Base-by-base conservation (phyloP, 495 filamentous ascomycete genomes). In the Aspergillus carlsbadensis region DNA sequence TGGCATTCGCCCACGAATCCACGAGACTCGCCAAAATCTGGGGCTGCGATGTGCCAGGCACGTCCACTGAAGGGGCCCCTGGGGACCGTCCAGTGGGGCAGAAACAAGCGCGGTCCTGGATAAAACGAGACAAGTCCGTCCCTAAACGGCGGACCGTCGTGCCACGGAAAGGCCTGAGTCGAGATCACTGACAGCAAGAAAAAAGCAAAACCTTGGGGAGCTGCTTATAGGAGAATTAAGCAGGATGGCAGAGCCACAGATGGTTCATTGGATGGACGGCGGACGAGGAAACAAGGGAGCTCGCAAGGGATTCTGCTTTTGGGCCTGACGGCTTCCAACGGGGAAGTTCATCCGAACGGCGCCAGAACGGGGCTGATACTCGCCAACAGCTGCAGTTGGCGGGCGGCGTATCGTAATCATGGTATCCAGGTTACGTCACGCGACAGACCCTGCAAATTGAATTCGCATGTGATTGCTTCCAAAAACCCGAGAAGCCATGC, bases 401-500 rank as follows among this genome's bases (percentile, higher is more conserved):
- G 21, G 56, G 13, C 5, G 35, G 24, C 13, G 17, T 21, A 0
- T 7, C 1, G 68, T 69, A 70, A 60, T 63, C 68, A 57, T 62
- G 47, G 73, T 76, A 72, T 49, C 48, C 21, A 41, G 42, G 50
- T 71, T 72, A 75, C 71, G 68, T 72, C 69, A 74, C 69, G 69
- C 69, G 69, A 74, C 66, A 45, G 33, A 42, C 40, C 52, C 42
- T 33, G 18, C 52, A 49, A 35, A 14, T 37, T 49, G 41, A 45
- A 52, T 69, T 76, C 72, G 66, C 73, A 77, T 77, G 73, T 77
- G 73, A 77, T 75, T 54, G 52, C 47, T 54, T 57, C 58, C 10
- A 62, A 60, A 63, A 41, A 45, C 52, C 59, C 37, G 52, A 37
- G 7, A 44, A 44, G 37, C 46, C 34, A 61, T 52, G 35, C 56